Evolutionary conservation across 2,329 filamentous ascomycete species (phyloP), one percentile per base, ranked within the genome.

Genomic region (Biscogniauxia mediterranea): DNA sequence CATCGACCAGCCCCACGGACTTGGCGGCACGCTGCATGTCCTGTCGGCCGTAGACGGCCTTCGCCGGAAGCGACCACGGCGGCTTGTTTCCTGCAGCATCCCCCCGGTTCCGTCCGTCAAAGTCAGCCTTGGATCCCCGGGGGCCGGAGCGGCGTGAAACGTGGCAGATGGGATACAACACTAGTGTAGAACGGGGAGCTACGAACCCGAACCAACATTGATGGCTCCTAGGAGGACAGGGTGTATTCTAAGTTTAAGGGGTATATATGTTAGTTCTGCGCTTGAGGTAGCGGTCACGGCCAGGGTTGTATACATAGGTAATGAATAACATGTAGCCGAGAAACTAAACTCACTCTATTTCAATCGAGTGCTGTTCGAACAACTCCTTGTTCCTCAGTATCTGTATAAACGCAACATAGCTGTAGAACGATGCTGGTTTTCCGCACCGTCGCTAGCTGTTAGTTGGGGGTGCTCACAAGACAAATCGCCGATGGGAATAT

Each of bases 181-280:
- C n/a, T n/a, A n/a, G n/a, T n/a, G n/a, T n/a, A 28, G 56, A 23
- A 56, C 55, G 28, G 54, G 25, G 26, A n/a, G 52, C 42, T 51
- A 63, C 73, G 60, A 75, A 87, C 85, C 85, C 52, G 83, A 83
- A 20, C 78, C 81, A 42, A 80, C 78, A 70, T 88, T 90, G 70
- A 91, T 85, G 53, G 82, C 89, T 25, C 86, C 87, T 15, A 94
- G 80, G 70, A 93, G 88, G 56, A 93, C 81, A 15, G 91, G 91
- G 65, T 89, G 82, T 68, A 90, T 84, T 56, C 89, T 91, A 5
- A 46, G 38, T n/a, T n/a, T n/a, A n/a, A n/a, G 28, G 28, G 28
- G 38, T n/a, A 46, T 15, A 11, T n/a, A 23, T 6, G 19, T 23
- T 52, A 26, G 23, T 4, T 52, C n/a, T 7, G 19, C 11, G 19